Conservation (phyloP, 2,329 filamentous ascomycete species). For the Sarocladium brachiariae region DNA sequence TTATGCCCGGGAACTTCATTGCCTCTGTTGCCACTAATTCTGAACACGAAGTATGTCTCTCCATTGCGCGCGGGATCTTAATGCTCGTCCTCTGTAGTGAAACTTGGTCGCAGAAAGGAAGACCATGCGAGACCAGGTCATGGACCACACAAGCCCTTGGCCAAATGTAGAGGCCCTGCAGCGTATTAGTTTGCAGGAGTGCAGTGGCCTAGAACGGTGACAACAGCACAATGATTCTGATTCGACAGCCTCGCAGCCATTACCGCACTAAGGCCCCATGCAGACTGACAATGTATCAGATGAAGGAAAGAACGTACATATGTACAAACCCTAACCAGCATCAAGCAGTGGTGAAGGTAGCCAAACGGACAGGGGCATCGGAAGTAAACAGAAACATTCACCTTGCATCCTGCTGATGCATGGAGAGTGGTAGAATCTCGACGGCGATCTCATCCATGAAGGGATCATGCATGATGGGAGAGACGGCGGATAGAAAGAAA, state of each 20-base stretch:
- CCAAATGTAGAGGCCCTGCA: neutral
- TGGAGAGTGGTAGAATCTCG: neutral
- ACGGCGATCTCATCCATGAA: neutral
- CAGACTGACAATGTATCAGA: neutral
- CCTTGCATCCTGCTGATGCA: neutral
- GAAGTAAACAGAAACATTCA: neutral
- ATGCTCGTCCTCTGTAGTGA: too few species aligned
- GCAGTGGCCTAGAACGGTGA: neutral
- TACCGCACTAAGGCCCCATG: neutral
- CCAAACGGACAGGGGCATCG: slow-evolving; percentile 1
- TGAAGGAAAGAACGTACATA: too few species aligned
- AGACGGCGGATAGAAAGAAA: too few species aligned
- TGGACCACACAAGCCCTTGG: neutral
- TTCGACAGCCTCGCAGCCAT: slow-evolving; percentile 8
- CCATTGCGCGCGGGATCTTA: too few species aligned
- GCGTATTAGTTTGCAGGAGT: neutral
- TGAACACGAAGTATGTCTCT: too few species aligned
- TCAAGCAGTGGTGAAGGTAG: neutral
- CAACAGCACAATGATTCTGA: neutral
- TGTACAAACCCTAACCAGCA: neutral
- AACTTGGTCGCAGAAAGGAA: neutral
- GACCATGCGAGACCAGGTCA: neutral
- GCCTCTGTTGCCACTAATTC: too few species aligned
- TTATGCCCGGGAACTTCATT: too few species aligned
- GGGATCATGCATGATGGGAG: neutral